Percentiles rank a stretch among this genome's conserved stretches.
Conservation (phyloP, 805 yeast species). For the Blastobotrys mokoenaii region DNA sequence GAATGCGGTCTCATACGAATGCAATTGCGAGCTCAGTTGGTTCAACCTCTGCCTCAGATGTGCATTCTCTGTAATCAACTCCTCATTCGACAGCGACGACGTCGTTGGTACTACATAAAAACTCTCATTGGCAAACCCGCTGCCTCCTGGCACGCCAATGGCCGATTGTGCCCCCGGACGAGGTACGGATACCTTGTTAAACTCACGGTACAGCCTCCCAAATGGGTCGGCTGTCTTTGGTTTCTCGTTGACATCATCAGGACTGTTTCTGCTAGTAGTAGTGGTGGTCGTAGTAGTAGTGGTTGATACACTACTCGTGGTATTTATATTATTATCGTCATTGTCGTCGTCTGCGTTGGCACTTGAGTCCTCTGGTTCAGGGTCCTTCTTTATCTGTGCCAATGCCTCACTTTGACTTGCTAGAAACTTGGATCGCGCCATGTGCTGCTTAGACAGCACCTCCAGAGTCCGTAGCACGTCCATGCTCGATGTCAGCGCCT, state of each 20-base stretch:
- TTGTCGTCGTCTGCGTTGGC: too few species aligned
- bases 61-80: conserved; percentile 26
- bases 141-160: neutral
- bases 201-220: too few species aligned
- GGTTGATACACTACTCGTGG: too few species aligned
- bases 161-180: too few species aligned
- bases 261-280: too few species aligned
- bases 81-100: conserved; percentile 25
- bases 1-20: conserved; percentile 24
- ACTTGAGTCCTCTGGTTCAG: too few species aligned
- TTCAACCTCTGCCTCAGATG: conserved; percentile 27
- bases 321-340: too few species aligned
- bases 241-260: too few species aligned
- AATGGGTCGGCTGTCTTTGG: too few species aligned
- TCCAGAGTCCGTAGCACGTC: conserved; percentile 25
- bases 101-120: conserved; percentile 30
- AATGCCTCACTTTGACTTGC: conserved; percentile 7
- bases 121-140: conserved; percentile 18
- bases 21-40: conserved; percentile 15
- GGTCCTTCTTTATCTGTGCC: conserved; percentile 2
- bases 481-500: conserved; percentile 9
- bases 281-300: too few species aligned
- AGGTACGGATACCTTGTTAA: too few species aligned
- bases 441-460: conserved; percentile 26
- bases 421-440: conserved; percentile 27